Evolutionary conservation across 495 filamentous ascomycete species (phyloP), one percentile per base, ranked within the genome.

Genomic region (Glonium stellatum): DNA sequence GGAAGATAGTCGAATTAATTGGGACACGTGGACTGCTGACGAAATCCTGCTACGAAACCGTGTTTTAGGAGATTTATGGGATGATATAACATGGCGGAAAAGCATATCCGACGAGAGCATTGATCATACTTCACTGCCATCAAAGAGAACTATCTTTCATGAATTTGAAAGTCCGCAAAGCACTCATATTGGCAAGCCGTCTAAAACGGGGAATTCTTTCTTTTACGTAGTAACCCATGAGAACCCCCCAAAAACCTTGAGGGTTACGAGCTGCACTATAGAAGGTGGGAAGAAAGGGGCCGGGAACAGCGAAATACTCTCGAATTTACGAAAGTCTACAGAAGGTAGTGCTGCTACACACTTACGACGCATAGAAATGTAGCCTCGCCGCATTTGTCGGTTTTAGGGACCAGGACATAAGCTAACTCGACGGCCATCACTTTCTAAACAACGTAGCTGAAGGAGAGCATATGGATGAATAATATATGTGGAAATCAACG

Each of bases 41-140:
- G 72, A 80, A 15, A 78, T 86, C 49, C 63, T 76, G 41, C 68
- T 73, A 42, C 75, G 79, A 13, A 73, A 78, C 59, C 75, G 77
- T 15, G 76, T 82, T 0, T 67, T 86, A 35, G 81, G 80, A 0
- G 71, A 78, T 42, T 60, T 85, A 6, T 86, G 82, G 82, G 25
- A 18, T 5, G 31, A 18, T 5, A 23, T 51, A 27, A 5, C 39
- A 4, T 44, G 39, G 39, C 18, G 13, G 39, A 11, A 44, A 44
- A 18, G 18, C 39, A 44, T 13, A 4, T 44, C 18, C 18, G 18
- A 44, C 39, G 10, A 44, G 13, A 11, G 39, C 12, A 44, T 31
- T 11, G 39, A 44, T 18, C 27, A 31, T 44, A 18, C 39, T 44
- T 44, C 13, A 18, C 18, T 18, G 12, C 12, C 18, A 4, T 11